Base-by-base conservation (phyloP, 1,284 basidiomycete species). In the Naganishia albida region DNA sequence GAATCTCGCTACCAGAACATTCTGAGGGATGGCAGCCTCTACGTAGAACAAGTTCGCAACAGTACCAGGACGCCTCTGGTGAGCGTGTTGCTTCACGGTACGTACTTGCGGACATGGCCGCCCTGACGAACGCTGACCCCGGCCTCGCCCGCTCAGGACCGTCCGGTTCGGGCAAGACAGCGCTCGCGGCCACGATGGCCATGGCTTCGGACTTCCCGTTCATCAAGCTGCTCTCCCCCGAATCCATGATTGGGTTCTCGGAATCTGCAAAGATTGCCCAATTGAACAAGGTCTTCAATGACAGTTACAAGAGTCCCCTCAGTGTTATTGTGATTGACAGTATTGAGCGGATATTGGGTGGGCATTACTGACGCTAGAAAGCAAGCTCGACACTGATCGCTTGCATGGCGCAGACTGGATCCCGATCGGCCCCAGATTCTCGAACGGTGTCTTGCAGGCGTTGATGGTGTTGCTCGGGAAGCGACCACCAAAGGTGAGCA, bases 251-350 rank as follows among this genome's bases (percentile, higher is more conserved):
- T 65, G 96, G 96, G 8, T 95, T 87, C 80, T 87, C 87, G 26
- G 96, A 99, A 75, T 78, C 83, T 15, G 91, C 93, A 76, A 99
- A 99, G 82, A 89, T 99, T 63, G 83, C 87, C 1, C 87, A 93
- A 8, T 90, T 99, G 72, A 91, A 88, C 79, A 98, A 96, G 80
- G 86, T 94, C 12, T 99, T 99, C 79, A 84, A 85, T 67, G 96
- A 99, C 80, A 93, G 91, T 70, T 96, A 98, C 82, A 99, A 98
- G 85, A 93, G 90, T 82, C 94, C 95, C 3, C 75, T 96, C 71
- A 97, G 93, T 75, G 91, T 98, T 13, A 88, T 99, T 66, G 93
- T 99, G 15, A 88, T 99, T n/a, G 96, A 99, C 74, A 91, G 87
- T 71, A 83, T 97, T 67, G 93, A 97, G 78, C 85, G 93, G 44